phyloP scores from a whole-genome alignment of 768 basidiomycete genomes.

The Russula compacta region DNA sequence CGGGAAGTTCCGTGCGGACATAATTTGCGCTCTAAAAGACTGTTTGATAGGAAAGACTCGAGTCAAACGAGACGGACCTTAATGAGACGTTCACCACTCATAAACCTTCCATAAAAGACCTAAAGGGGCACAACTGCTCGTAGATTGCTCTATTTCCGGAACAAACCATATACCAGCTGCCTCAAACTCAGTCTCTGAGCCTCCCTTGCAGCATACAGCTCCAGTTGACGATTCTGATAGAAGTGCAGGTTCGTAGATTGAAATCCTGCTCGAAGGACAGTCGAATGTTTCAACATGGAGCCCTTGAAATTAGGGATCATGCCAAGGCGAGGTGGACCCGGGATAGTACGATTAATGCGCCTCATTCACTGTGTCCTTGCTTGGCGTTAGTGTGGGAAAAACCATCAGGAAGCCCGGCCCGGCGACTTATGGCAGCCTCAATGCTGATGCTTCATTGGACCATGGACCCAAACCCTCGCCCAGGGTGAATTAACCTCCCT shows the following conservation, averaged over 20 bases:
- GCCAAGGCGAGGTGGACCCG: background rate
- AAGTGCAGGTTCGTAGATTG: constrained; percentile 35
- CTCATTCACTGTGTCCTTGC: too few relatives aligned
- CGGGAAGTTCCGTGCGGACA: constrained; percentile 81
- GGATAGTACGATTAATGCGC: background rate
- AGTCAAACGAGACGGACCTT: constrained; percentile 37
- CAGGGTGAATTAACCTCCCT: background rate
- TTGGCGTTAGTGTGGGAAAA: too few relatives aligned
- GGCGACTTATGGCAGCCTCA: background rate
- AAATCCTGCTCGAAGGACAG: constrained; percentile 4
- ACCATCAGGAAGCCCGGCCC: constrained; percentile 5
- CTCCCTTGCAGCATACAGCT: constrained; percentile 67
- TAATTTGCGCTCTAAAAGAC: constrained; percentile 71
- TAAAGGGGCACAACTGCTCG: constrained; percentile 25
- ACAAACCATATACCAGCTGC: constrained; percentile 54
- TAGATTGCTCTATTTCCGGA: background rate
- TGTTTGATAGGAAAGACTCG: background rate
- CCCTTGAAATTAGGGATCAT: background rate
- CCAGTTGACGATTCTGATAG: constrained; percentile 77
- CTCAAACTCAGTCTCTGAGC: constrained; percentile 66
- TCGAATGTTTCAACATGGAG: background rate
- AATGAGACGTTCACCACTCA: constrained; percentile 69
- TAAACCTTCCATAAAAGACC: constrained; percentile 82
- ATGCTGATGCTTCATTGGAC: too few relatives aligned
- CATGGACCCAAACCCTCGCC: constrained; percentile 1